These are phyloP conservation scores for Sugiyamaella qingdaonensis DNA, from an alignment of 805 yeast genomes.

Conservation along the genomic window DNA sequence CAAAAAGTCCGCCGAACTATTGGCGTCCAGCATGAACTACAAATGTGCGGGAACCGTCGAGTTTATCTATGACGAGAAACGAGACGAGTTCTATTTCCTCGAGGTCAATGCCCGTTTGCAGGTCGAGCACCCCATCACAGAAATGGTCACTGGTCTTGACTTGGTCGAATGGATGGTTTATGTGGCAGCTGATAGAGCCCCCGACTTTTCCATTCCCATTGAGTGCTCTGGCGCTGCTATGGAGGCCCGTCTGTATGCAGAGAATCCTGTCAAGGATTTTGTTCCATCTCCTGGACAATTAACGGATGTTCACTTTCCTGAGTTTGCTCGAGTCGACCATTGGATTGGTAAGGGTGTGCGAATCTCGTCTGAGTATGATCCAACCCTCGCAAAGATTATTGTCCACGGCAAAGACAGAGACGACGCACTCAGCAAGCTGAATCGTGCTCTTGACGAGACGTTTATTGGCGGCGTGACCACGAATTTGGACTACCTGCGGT, in stretches of 20 bases:
- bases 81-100: conserved; percentile 89
- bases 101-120: conserved; percentile 96
- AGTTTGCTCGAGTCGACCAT: conserved; percentile 89
- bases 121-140: conserved; percentile 97
- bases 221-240: conserved; percentile 70
- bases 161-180: conserved; percentile 94
- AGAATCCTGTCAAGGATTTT: conserved; percentile 92
- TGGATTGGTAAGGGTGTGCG: conserved; percentile 91
- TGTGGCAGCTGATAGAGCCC: conserved; percentile 87
- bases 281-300: conserved; percentile 96
- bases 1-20: conserved; percentile 79
- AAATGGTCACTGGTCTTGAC: conserved; percentile 89
- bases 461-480: conserved; percentile 84
- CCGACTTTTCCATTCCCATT: conserved; percentile 61
- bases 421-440: conserved; percentile 75
- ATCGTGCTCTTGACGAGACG: conserved; percentile 80
- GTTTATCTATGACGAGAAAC: conserved; percentile 78
- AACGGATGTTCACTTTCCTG: conserved; percentile 79
- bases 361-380: conserved; percentile 91
- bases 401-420: conserved; percentile 87
- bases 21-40: conserved; percentile 79
- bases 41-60: conserved; percentile 98
- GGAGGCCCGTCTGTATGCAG: conserved; percentile 97
- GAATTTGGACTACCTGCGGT: conserved; percentile 82
- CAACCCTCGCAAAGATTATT: conserved; percentile 92